Evolutionary conservation across 2,329 filamentous ascomycete species (phyloP), one percentile per base, ranked within the genome.

Genomic region (Nigrospora osmanthi): DNA sequence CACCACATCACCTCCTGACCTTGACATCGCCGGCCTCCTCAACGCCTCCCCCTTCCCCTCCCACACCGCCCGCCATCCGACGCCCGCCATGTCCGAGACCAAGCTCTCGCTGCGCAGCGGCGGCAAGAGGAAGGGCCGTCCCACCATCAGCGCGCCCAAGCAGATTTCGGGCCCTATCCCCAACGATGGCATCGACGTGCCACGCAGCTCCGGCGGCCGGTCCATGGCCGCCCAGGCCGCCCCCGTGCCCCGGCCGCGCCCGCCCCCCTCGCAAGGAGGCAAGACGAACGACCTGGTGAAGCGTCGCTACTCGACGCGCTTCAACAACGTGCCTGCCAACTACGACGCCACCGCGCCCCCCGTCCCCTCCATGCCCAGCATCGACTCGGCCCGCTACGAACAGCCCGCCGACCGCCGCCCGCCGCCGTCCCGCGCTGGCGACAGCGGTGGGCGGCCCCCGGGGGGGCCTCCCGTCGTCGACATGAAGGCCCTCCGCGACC

Each of bases 301-400:
- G 70, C 80, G 89, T 55, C 77, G 93, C 55, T 98, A 97, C 67
- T 97, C 93, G 35, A 90, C 90, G 36, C 83, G 91, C 49, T 95
- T 96, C 64, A 91, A 89, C 56, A 82, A 87, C 52, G 65, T 84
- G 1, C 85, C 86, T 1, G 70, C 80, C 48, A 82, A 87, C 56
- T 86, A 81, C 60, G 78, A 84, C 55, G 71, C 76, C 53, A 80
- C 77, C 45, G 80, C 78, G n/a, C 78, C 89, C 15, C 78, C 87
- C 2, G 73, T 95, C 51, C 91, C 93, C 1, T 65, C 76, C 12
- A 58, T 87, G 44, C 81, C 84, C 51, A 64, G 74, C 36, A 61
- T 76, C 43, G 73, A 75, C 39, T 46, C 55, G 7, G 51, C 54
- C 30, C 81, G 78, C 52, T 88, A 80, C 58, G 73, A 75, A 42